Base-by-base conservation (phyloP, 495 filamentous ascomycete species). In the Annulohypoxylon nitens region DNA sequence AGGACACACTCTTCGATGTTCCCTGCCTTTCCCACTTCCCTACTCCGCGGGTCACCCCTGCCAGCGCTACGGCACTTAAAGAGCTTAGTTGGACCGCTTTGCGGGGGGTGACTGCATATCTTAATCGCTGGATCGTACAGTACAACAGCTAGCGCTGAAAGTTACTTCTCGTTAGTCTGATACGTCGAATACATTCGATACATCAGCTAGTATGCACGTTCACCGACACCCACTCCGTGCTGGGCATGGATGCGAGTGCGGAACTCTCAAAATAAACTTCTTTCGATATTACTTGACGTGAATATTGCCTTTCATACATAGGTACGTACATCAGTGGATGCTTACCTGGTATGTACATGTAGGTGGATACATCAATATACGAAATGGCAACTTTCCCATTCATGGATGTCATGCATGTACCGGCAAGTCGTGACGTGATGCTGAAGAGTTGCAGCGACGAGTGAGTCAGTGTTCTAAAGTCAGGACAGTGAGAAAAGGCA, bases 41-140 rank as follows among this genome's bases (percentile, higher is more conserved):
- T 69, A 67, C 62, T 72, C 57, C 63, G 45, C 58, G 58, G 48
- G 33, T 41, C 10, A 64, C 39, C 71, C 71, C 51, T 70, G 67
- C 70, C 48, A 11, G 51, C 51, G 64, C 62, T 64, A 70, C 71
- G 71, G 71, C 67, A 74, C 60, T 69, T 71, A 64, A 60, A 71
- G 72, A 74, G 72, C 67, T 75, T 75, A 75, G 67, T 66, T 75
- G 54, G 64, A 75, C 72, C 34, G 63, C 72, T 61, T 61, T 70
- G 67, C 67, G 63, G 67, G 72, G 65, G 30, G 18, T 41, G 37
- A 43, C 34, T 39, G 30, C 30, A 37, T 58, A 58, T 14, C 16
- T 39, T 10, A 58, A 39, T 58, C n/a, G 54, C 48, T 70, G 57
- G 41, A 20, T 47, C 33, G 57, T 61, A 60, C 57, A 39, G 33